Evolutionary conservation across 2,329 filamentous ascomycete species (phyloP), one percentile per base, ranked within the genome.

Genomic region (Cladosporium sp.): DNA sequence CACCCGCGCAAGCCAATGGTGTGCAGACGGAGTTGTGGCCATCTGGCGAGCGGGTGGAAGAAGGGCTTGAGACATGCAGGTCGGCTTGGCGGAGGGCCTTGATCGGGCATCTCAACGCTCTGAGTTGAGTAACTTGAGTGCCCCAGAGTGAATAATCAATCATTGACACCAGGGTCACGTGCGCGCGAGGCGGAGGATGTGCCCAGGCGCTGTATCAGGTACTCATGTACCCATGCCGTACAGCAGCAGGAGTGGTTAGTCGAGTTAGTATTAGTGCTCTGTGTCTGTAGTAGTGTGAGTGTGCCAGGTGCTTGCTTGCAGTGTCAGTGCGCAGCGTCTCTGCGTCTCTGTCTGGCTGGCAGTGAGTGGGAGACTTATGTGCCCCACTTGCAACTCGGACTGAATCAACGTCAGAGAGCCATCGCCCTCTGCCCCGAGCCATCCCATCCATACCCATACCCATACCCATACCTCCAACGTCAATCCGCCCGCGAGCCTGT

Each of bases 1-100:
- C 54, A 28, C 14, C 18, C 8, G 34, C 25, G 28, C n/a, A 36
- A 49, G 49, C 60, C 60, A 63, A 54, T 63, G 16, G 60, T 30
- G 30, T 18, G 32, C 34, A 26, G 36, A 10, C 58, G 58, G 58
- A 46, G 57, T 46, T 36, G 34, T 46, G 56, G 51, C 51, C 51
- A n/a, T 23, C 28, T 32, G 58, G 43, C 49, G 58, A 49, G 21
- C 21, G 36, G 57, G 36, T 14, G 43, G 25, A 18, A 5, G 57
- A 23, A 62, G 59, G 59, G 46, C 48, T 62, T 63, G 36, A 63
- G 48, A 63, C 48, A 53, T 62, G 48, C 48, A 46, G 26, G 49
- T 34, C 32, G 21, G 48, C 48, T 53, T 51, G 46, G 57, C 54
- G 32, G 39, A 46, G n/a, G n/a, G 39, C 39, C 39, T 46, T 23